Base-by-base conservation (phyloP, 2,329 filamentous ascomycete species). In the Fusarium bactridioides region DNA sequence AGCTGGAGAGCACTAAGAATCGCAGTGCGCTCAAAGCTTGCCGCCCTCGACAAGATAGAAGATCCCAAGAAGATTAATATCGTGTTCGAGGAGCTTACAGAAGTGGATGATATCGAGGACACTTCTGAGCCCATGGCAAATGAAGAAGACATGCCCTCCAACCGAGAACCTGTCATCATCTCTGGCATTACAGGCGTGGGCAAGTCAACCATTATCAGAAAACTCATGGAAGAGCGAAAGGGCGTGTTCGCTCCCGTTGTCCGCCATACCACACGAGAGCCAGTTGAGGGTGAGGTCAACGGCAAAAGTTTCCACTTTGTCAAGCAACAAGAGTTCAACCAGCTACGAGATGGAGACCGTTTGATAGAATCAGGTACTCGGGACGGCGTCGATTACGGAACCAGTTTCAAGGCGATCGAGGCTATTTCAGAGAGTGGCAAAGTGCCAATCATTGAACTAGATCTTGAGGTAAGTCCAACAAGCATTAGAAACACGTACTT, bases 1-100 rank as follows among this genome's bases (percentile, higher is more conserved):
- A 92, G 91, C 63, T 99, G 96, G 96, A 90, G 95, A 74, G 93
- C 94, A 10, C 84, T 99, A 70, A 90, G 96, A 58, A 89, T 97
- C 72, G 93, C 94, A 15, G 91, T 92, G 62, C 90, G 90, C 72
- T 90, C 87, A 63, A 92, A 92, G 76, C 87, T 98, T 73, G 88
- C 90, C 48, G 84, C 90, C 25, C 96, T 98, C 80, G 95, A 98
- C 81, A 94, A 92, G 80, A 93, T 97, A 53, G 94, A 97, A 61
- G 91, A 94, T 73, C 91, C 93, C 44, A 93, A 92, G 78, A 93
- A 94, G 68, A 86, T 92, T 37, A 86, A 86, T 60, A 77, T 84
- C 38, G 83, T 92, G 18, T 92, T 91, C 66, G 81, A 87, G 59
- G 86, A 88, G 40, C 78, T 83, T 37, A 78, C 82, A 12, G 84